phyloP scores from a whole-genome alignment of 176 grass and related monocot species.

The Luzula sylvatica region DNA sequence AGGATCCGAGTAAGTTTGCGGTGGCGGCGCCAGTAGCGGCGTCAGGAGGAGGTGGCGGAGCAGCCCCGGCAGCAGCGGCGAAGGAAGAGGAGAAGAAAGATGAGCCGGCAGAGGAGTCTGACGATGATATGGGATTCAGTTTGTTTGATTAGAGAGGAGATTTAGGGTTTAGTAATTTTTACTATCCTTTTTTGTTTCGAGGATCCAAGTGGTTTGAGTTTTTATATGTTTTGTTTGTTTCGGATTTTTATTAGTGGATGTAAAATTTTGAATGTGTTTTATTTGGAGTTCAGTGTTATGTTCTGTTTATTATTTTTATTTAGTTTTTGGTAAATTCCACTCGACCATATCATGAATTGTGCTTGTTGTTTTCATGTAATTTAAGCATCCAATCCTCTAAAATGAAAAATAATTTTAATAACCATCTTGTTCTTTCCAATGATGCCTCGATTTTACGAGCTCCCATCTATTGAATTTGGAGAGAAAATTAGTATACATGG shows the following conservation, averaged over 20 bases:
- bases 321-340: neutral
- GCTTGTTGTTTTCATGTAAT: neutral
- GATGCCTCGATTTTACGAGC: too few relatives aligned
- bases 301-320: neutral
- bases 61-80: conserved; percentile 37
- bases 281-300: neutral
- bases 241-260: conserved; percentile 1
- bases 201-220: neutral
- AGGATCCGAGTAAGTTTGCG: conserved; percentile 76
- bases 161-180: conserved; percentile 4
- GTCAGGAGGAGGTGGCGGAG: conserved; percentile 20
- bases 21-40: conserved; percentile 30
- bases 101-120: conserved; percentile 31
- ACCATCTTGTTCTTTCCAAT: too few relatives aligned
- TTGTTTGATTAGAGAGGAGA: conserved; percentile 46
- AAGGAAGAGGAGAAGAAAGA: conserved; percentile 46
- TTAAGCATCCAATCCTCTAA: too few relatives aligned
- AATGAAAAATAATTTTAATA: too few relatives aligned
- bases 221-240: neutral
- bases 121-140: conserved; percentile 56
- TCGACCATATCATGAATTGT: neutral
- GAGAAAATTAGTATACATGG: too few relatives aligned
- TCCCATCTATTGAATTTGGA: too few relatives aligned
- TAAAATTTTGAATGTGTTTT: conserved; percentile 19
- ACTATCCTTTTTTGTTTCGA: conserved; percentile 4